Percentiles rank a stretch among this genome's conserved stretches.
These are phyloP conservation scores for Lagenaria siceraria DNA, from an alignment of 306 rosid genomes.

Conservation along the genomic window DNA sequence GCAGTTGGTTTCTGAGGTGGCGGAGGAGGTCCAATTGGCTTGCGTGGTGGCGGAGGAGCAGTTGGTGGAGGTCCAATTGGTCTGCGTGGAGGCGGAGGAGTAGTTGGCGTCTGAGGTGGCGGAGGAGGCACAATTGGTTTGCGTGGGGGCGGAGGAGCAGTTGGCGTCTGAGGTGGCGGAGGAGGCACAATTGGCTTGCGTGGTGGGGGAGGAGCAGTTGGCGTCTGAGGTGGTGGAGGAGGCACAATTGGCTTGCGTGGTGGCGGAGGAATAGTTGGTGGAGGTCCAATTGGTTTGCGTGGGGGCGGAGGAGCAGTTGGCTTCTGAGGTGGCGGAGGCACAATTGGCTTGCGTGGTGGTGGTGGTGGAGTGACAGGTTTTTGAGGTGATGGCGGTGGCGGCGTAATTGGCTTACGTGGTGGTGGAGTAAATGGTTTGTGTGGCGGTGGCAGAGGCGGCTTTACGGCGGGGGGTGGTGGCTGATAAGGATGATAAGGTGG, in stretches of 20 bases:
- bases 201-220: constrained; percentile 15
- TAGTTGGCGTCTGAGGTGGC: background rate
- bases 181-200: constrained; percentile 2
- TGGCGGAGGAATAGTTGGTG: constrained; percentile 13
- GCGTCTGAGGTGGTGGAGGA: constrained; percentile 16
- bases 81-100: constrained; percentile 17
- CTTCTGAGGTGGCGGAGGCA: constrained; percentile 15
- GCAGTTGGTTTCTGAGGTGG: background rate
- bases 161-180: constrained; percentile 2
- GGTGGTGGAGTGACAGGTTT: constrained; percentile 11
- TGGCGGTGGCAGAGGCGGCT: background rate
- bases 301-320: constrained; percentile 15
- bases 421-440: constrained; percentile 1
- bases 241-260: constrained; percentile 3
- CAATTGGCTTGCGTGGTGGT: background rate
- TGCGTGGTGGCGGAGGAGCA: constrained; percentile 24
- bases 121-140: constrained; percentile 12
- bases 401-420: constrained; percentile 40
- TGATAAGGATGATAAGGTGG: background rate
- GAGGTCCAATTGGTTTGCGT: background rate
- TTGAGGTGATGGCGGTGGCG: constrained; percentile 15
- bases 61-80: constrained; percentile 22
- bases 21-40: constrained; percentile 17
- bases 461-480: background rate
- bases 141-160: background rate